These are phyloP conservation scores for Leishmania arabica DNA, from an alignment of 208 protist genomes.

Conservation along the genomic window DNA sequence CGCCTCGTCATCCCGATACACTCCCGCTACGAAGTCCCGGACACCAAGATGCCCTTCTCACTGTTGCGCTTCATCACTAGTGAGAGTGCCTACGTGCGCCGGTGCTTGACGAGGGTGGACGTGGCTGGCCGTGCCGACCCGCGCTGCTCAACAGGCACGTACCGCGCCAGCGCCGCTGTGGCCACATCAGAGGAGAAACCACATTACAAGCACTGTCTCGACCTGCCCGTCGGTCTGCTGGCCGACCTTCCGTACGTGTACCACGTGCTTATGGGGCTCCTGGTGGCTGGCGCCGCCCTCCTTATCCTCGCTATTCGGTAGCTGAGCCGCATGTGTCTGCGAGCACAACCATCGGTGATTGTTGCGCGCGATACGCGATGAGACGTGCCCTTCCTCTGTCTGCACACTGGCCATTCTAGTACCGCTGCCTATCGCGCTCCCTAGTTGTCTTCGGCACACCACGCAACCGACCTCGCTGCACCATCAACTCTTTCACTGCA, in stretches of 20 bases:
- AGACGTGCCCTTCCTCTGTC: neutral
- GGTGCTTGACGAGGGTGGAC: constrained; percentile 47
- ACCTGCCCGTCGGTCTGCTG: constrained; percentile 64
- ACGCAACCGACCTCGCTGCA: neutral
- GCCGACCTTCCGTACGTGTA: constrained; percentile 66
- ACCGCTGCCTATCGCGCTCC: neutral
- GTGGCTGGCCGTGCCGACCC: constrained; percentile 22
- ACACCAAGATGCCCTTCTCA: constrained; percentile 45
- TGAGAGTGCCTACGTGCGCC: constrained; percentile 42
- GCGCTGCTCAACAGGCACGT: constrained; percentile 13
- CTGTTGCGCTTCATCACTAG: constrained; percentile 40
- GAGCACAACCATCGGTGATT: neutral
- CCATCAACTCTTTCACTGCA: neutral
- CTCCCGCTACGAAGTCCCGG: constrained; percentile 71
- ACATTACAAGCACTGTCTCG: constrained; percentile 30
- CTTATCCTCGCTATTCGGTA: constrained; percentile 36
- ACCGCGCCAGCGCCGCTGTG: constrained; percentile 5
- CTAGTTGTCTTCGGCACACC: neutral
- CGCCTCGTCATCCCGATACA: constrained; percentile 80
- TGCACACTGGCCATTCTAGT: neutral
- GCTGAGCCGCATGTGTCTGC: neutral
- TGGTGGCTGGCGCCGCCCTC: constrained; percentile 49
- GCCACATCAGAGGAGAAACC: neutral
- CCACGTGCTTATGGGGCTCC: constrained; percentile 45
- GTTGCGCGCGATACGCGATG: neutral